Percentiles rank a stretch among this genome's conserved stretches.
Conservation (phyloP, 441 rosid genomes). For the Populus hybrid region DNA sequence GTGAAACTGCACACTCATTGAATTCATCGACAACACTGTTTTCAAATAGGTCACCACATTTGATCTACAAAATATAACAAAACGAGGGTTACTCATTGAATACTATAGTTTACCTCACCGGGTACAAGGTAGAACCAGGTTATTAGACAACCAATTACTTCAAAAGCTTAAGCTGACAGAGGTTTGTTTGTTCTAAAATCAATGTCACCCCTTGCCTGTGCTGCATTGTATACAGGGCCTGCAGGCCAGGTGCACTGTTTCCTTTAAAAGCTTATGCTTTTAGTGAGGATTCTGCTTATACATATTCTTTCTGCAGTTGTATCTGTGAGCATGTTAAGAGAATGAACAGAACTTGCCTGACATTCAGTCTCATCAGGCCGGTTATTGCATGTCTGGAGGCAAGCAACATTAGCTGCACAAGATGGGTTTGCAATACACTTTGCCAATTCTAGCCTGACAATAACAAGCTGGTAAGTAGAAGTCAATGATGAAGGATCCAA, state of each 20-base stretch:
- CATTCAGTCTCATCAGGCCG: slow-evolving; percentile 95
- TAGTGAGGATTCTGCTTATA: background rate
- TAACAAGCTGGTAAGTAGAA: slow-evolving; percentile 1
- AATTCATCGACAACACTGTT: slow-evolving; percentile 87
- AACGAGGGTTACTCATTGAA: background rate
- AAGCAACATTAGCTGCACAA: slow-evolving; percentile 90
- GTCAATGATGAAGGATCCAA: background rate
- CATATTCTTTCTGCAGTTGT: background rate
- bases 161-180: background rate
- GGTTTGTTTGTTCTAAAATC: background rate
- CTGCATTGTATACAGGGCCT: background rate
- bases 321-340: background rate
- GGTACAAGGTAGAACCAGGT: slow-evolving; percentile 2
- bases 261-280: background rate
- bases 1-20: slow-evolving; percentile 89
- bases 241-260: background rate
- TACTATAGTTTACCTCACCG: slow-evolving; percentile 8
- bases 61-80: background rate
- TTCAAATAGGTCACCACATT: slow-evolving; percentile 17
- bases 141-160: background rate
- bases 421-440: slow-evolving; percentile 86
- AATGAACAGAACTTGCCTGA: slow-evolving; percentile 55
- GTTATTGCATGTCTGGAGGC: slow-evolving; percentile 94
- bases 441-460: slow-evolving; percentile 81
- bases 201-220: background rate